A percentile compares a stretch with the other conserved stretches of the same genome.
phyloP scores from a whole-genome alignment of 108 stramenopile genomes.

The Pseudonitzschia delicatissima region DNA sequence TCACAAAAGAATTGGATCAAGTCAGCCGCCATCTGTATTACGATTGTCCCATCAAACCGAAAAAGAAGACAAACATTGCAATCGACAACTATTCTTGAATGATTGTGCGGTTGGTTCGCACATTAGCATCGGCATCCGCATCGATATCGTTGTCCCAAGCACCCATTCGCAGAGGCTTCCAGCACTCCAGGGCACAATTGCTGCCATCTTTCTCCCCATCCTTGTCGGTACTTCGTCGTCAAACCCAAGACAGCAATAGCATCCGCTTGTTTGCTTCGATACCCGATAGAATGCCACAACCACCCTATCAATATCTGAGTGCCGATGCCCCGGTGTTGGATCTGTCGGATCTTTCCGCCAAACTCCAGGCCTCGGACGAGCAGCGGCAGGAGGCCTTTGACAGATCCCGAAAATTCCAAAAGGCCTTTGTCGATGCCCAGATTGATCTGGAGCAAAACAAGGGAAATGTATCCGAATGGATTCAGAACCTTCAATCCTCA shows the following conservation, averaged over 20 bases:
- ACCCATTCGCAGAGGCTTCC: neutral
- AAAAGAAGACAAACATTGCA: too few species aligned
- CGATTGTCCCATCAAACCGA: too few species aligned
- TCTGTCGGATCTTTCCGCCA: slow-evolving; percentile 16
- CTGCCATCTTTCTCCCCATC: neutral
- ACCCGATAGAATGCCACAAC: neutral
- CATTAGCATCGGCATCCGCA: neutral
- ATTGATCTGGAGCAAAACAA: slow-evolving; percentile 36
- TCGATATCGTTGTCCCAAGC: neutral
- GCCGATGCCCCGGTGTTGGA: slow-evolving; percentile 18
- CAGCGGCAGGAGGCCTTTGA: slow-evolving; percentile 46
- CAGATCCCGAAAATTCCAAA: slow-evolving; percentile 47
- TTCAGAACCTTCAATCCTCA: neutral
- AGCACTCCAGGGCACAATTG: neutral
- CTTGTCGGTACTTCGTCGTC: neutral
- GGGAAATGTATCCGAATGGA: slow-evolving; percentile 14
- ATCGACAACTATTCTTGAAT: neutral
- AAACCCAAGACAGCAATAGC: neutral
- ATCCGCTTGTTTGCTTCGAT: neutral
- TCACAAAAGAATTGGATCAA: too few species aligned
- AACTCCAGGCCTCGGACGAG: slow-evolving; percentile 26
- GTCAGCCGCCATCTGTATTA: too few species aligned
- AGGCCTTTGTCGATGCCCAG: slow-evolving; percentile 37
- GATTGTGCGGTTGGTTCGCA: neutral
- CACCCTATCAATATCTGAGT: neutral